These are phyloP conservation scores for Vaccinium darrowii DNA, from an alignment of 148 eudicot species.

Conservation along the genomic window DNA sequence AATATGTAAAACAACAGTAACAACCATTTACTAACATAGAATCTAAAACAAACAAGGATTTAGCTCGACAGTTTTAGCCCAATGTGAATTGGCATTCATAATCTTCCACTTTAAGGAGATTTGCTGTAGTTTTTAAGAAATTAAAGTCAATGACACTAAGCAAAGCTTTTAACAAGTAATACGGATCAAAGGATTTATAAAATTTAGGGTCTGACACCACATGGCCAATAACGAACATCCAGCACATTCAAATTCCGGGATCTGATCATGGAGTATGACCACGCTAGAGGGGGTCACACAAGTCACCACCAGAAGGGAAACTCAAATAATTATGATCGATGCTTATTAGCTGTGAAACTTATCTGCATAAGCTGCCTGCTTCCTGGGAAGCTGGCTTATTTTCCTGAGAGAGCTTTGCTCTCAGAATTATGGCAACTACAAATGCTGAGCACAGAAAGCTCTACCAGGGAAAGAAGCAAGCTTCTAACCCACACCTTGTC, in stretches of 20 bases:
- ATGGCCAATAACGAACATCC: background rate
- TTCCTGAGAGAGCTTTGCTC: background rate
- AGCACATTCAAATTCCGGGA: background rate
- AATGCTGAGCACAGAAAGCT: background rate
- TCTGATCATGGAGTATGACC: background rate
- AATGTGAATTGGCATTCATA: background rate
- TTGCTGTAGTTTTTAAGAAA: background rate
- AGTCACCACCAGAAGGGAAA: background rate
- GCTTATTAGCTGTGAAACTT: background rate
- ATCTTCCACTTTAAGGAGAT: background rate
- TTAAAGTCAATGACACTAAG: background rate
- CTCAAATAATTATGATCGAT: background rate
- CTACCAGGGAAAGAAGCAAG: background rate
- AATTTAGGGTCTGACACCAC: background rate
- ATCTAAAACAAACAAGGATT: background rate
- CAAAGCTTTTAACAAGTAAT: conserved; percentile 5
- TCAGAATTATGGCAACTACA: background rate
- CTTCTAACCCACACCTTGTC: background rate
- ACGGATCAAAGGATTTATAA: background rate
- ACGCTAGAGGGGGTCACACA: background rate
- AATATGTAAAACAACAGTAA: background rate
- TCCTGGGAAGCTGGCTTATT: background rate
- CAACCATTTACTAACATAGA: background rate
- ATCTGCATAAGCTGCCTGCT: background rate
- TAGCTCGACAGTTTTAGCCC: background rate